Base-by-base conservation (phyloP, 2,329 filamentous ascomycete genomes). In the Dendryphion nanum region DNA sequence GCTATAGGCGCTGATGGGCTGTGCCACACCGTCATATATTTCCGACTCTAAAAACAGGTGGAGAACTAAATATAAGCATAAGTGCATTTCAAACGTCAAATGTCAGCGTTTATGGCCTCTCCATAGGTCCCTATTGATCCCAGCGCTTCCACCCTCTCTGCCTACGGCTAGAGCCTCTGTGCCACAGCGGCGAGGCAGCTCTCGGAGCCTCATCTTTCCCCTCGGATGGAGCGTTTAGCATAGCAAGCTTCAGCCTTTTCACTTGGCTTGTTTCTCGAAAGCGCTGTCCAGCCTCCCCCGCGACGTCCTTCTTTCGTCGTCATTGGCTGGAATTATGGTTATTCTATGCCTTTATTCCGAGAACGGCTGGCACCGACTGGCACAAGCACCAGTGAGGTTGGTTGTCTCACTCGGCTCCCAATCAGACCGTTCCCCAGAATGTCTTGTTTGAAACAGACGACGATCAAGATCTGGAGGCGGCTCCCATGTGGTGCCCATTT, bases 191-290 rank as follows among this genome's bases (percentile, higher is more conserved):
- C 29, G 10, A 8, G 15, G 16, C 8, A 16, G 10, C 29, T 13
- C 16, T 16, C 29, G 13, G 15, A 30, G 29, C 16, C 10, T 17
- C 6, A 6, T 10, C 18, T 31, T 7, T 32, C 19, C 26, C 26
- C 29, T 2, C 12, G 10, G 12, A 15, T 16, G 13, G 8, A 30
- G 29, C 29, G 29, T 16, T 15, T 30, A 16, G 10, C 8, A 2
- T 13, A 17, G 29, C 29, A 30, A 30, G 16, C 29, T 13, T 30
- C 29, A 30, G 29, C 29, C 29, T 30, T 17, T 16, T 30, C 16
- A 13, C 29, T 30, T 30, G 29, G 29, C 13, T 13, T 16, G 29
- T 30, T 30, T 30, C 29, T 30, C 13, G 29, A 30, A 30, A n/a
- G 29, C 29, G 29, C 29, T 17, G 12, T 10, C 12, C 8, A 8